Evolutionary conservation across 805 yeast species (phyloP).

Genomic region (Saturnispora sekii): DNA sequence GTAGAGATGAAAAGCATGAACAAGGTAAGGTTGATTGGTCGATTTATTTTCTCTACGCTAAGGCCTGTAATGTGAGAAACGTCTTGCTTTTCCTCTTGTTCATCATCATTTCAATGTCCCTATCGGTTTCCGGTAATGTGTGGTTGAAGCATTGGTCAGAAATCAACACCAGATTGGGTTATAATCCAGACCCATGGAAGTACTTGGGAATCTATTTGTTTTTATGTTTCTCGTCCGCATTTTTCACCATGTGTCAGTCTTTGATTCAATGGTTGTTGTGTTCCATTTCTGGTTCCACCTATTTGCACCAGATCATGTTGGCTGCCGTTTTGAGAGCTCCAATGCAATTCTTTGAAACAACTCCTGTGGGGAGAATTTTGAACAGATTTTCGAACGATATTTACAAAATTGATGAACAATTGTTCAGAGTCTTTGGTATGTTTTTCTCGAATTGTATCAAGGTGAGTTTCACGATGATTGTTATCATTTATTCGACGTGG

Average conservation of each 20-base stretch:
- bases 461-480: slow-evolving; percentile 66
- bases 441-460: slow-evolving; percentile 52
- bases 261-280: slow-evolving; percentile 70
- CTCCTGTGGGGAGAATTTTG: slow-evolving; percentile 87
- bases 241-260: slow-evolving; percentile 53
- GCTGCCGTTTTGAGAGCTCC: slow-evolving; percentile 71
- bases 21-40: slow-evolving; percentile 90
- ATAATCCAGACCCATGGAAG: slow-evolving; percentile 60
- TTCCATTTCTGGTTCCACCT: slow-evolving; percentile 72
- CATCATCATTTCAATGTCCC: slow-evolving; percentile 47
- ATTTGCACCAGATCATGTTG: slow-evolving; percentile 70
- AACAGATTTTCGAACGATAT: slow-evolving; percentile 89
- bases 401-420: slow-evolving; percentile 74
- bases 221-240: slow-evolving; percentile 62
- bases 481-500: slow-evolving; percentile 84
- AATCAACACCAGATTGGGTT: slow-evolving; percentile 57
- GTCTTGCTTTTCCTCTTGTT: slow-evolving; percentile 49
- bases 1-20: slow-evolving; percentile 70
- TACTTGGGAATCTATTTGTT: slow-evolving; percentile 70
- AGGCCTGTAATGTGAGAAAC: slow-evolving; percentile 68
- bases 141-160: slow-evolving; percentile 99
- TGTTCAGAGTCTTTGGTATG: slow-evolving; percentile 62
- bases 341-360: slow-evolving; percentile 91
- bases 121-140: slow-evolving; percentile 62
- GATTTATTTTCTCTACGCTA: slow-evolving; percentile 74